These are phyloP conservation scores for Phaeophleospora eucalypticola DNA, from an alignment of 2,329 filamentous ascomycete species.

Conservation along the genomic window DNA sequence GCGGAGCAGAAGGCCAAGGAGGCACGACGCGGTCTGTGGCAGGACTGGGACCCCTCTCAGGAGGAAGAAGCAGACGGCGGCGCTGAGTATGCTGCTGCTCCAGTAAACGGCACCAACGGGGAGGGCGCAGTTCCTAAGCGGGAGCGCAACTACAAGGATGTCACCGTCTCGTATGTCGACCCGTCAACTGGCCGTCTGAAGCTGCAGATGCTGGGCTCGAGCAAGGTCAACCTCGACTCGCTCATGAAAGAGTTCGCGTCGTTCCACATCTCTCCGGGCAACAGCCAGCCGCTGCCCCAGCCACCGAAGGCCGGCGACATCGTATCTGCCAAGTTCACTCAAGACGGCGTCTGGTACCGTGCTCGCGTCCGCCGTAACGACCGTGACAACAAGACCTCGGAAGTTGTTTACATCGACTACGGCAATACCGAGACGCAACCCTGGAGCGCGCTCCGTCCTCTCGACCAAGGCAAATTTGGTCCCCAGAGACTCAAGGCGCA, in stretches of 20 bases:
- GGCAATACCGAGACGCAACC: slow-evolving; percentile 87
- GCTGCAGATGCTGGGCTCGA: slow-evolving; percentile 83
- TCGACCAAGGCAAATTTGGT: slow-evolving; percentile 74
- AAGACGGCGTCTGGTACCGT: slow-evolving; percentile 91
- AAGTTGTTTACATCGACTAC: slow-evolving; percentile 93
- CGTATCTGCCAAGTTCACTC: slow-evolving; percentile 85
- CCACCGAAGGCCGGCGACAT: slow-evolving; percentile 87
- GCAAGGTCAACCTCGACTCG: slow-evolving; percentile 77
- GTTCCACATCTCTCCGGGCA: slow-evolving; percentile 82
- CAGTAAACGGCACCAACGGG: slow-evolving; percentile 43
- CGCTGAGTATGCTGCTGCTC: slow-evolving; percentile 42
- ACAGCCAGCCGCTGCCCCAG: slow-evolving; percentile 67
- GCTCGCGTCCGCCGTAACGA: slow-evolving; percentile 89
- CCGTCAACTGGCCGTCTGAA: slow-evolving; percentile 72
- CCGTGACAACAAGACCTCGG: slow-evolving; percentile 79
- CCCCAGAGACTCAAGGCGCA: slow-evolving; percentile 79
- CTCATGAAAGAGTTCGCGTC: slow-evolving; percentile 87
- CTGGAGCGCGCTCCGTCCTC: slow-evolving; percentile 78
- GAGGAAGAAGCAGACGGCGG: slow-evolving; percentile 58
- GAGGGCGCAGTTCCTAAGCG: slow-evolving; percentile 51
- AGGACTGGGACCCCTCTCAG: slow-evolving; percentile 87
- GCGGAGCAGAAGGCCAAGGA: slow-evolving; percentile 90
- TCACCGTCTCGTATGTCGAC: slow-evolving; percentile 88
- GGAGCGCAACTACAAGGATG: slow-evolving; percentile 89
- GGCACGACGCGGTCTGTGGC: slow-evolving; percentile 81